A percentile compares a stretch with the other conserved stretches of the same genome.
Conservation (phyloP, 2,329 filamentous ascomycete genomes). For the Aspergillus candidus region DNA sequence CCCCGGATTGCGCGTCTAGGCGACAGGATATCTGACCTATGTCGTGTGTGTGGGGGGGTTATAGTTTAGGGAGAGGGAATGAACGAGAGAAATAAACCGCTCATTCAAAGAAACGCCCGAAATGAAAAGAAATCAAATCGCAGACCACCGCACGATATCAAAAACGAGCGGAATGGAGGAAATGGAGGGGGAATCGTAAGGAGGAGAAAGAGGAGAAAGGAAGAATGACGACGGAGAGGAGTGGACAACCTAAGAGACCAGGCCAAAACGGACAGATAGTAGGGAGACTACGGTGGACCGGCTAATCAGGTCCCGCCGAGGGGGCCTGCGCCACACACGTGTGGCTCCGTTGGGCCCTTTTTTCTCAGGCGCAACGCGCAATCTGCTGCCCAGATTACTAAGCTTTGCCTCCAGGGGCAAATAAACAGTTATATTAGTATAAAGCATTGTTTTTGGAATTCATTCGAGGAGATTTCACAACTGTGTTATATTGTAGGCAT, state of each 20-base stretch:
- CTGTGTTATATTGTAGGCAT: too few relatives aligned
- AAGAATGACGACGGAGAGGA: constrained; percentile 17
- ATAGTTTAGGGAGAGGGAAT: constrained; percentile 12
- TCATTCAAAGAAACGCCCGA: constrained; percentile 12
- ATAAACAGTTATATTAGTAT: too few relatives aligned
- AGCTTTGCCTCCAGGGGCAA: neutral
- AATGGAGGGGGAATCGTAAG: constrained; percentile 1
- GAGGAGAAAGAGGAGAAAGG: constrained; percentile 2
- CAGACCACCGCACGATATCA: neutral
- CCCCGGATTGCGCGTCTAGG: constrained; percentile 26
- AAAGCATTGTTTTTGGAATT: too few relatives aligned
- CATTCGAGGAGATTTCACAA: too few relatives aligned
- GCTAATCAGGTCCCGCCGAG: constrained; percentile 6
- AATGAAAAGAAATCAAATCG: constrained; percentile 1
- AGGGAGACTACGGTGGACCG: neutral
- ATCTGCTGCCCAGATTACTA: neutral
- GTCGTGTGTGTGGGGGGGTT: constrained; percentile 8
- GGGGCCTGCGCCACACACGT: constrained; percentile 23
- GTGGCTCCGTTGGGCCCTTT: constrained; percentile 16
- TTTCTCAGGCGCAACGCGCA: constrained; percentile 13
- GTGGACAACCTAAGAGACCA: neutral
- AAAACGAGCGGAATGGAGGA: constrained; percentile 5
- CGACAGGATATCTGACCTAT: constrained; percentile 27
- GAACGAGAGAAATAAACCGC: constrained; percentile 11
- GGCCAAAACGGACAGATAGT: constrained; percentile 2